Evolutionary conservation across 169 alveolate genomes (phyloP).

Genomic region (Cryptosporidium meleagridis): DNA sequence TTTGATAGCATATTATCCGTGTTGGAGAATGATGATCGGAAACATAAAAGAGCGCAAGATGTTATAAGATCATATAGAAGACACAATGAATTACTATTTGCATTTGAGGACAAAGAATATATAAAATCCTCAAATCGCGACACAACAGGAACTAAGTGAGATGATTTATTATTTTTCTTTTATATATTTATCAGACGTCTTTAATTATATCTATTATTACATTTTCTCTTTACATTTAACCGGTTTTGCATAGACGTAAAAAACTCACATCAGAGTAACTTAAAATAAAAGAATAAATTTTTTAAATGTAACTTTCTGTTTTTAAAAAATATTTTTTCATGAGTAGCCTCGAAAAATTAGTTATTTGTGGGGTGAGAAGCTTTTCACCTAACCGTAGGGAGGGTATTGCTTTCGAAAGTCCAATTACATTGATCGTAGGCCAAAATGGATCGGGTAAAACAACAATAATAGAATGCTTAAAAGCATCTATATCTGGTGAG

Average conservation of each 20-base stretch:
- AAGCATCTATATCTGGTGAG: slow-evolving; percentile 94
- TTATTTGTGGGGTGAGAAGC: slow-evolving; percentile 96
- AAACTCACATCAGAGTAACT: neutral
- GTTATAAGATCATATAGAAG: slow-evolving; percentile 41
- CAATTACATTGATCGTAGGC: slow-evolving; percentile 97
- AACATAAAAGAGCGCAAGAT: slow-evolving; percentile 66
- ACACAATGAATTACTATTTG: slow-evolving; percentile 10
- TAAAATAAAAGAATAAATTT: neutral
- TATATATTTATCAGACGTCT: neutral
- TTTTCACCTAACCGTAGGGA: slow-evolving; percentile 93
- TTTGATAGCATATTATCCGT: slow-evolving; percentile 34
- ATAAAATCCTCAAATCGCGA: neutral
- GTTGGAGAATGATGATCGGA: slow-evolving; percentile 56
- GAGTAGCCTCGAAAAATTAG: slow-evolving; percentile 94
- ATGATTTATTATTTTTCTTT: neutral
- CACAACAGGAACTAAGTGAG: neutral
- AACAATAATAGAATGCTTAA: slow-evolving; percentile 96
- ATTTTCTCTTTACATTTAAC: neutral
- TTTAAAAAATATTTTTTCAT: slow-evolving; percentile 73
- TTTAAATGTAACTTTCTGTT: neutral
- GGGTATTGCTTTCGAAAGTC: slow-evolving; percentile 92
- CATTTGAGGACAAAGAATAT: slow-evolving; percentile 46
- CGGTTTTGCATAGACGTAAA: slow-evolving; percentile 36
- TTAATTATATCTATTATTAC: neutral
- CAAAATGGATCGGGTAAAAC: slow-evolving; percentile 99